Evolutionary conservation across 2,329 filamentous ascomycete species (phyloP), one percentile per base, ranked within the genome.

Genomic region (Lecanicillium sp.): DNA sequence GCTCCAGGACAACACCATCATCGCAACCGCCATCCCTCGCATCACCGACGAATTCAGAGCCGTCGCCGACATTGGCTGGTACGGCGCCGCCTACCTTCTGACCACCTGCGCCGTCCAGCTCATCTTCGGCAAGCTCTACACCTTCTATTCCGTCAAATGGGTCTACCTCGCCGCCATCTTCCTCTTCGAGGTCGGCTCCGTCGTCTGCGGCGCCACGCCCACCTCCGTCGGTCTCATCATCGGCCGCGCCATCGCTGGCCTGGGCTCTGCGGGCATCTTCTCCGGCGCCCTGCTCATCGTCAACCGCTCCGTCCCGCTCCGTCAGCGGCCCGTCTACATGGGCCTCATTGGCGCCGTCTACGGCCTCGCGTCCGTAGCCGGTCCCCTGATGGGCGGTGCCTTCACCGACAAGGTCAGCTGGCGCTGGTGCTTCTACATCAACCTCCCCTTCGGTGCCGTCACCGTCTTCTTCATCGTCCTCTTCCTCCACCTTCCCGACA

Each of bases 261-360:
- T 78, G 5, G 78, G 77, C 1, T 71, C 74, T 2, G 75, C 77
- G 1, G 78, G 78, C 44, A 78, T 81, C 56, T 78, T 78, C 56
- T 74, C 77, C 0, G 78, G 78, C 7, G 70, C 71, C 36, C 73
- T 78, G 62, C 67, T 81, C 58, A 72, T 77, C 50, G 73, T 81
- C 60, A 73, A 80, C 36, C 71, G 73, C 24, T 69, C 80, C 65
- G 70, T 84, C 0, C 81, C 81, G 3, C 68, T 84, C 2, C 72
- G 75, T 42, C 80, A 79, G 56, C 67, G 81, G 24, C 79, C 75
- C 3, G 72, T 79, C 59, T 83, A 78, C 49, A 75, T 78, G 58
- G 70, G 70, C 58, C 51, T 27, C 54, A 62, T 71, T 29, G 63
- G 62, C 6, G 64, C 59, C 23, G 67, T 71, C 44, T 72, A 65